Evolutionary conservation across 495 filamentous ascomycete species (phyloP), one percentile per base, ranked within the genome.

Genomic region (Cenococcum geophilum): DNA sequence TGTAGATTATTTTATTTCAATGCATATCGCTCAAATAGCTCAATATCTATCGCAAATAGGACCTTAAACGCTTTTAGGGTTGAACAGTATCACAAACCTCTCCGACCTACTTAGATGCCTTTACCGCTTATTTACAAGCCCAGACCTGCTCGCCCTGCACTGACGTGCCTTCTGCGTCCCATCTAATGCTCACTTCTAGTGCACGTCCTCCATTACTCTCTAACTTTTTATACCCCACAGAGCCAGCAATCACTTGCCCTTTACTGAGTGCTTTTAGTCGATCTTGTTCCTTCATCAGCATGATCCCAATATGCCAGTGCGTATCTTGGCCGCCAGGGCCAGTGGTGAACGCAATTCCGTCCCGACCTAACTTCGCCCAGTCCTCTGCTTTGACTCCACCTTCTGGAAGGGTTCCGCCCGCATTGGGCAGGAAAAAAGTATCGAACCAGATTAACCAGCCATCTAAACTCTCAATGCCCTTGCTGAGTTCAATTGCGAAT

Each of bases 361-460:
- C 59, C 25, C 65, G 56, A 6, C 63, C 55, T 37, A 63, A 61
- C 47, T 70, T 66, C 1, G 32, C 42, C 73, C 75, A 77, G n/a
- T 59, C 63, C 59, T 72, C 67, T 0, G 72, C 73, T 43, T 66
- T 61, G 4, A 63, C 68, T 42, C 65, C 54, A n/a, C 55, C 59
- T 2, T 58, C 49, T n/a, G 75, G 53, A 22, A 75, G 73, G 0
- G 18, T 22, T 5, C 37, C 18, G 1, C 52, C 61, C 11, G 77
- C 77, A 3, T 51, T 18, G 11, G 78, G 77, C 70, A 82, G 75
- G 68, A 86, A 86, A 74, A 82, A 83, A 4, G 81, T 83, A 65
- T 86, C 83, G 61, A 86, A 86, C 82, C 83, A 86, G 59, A 86
- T 79, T 20, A 76, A 73, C 70, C 76, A 86, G 16, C 82, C 83